phyloP scores from a whole-genome alignment of 2,329 filamentous ascomycete genomes.

The Alternaria gansuensis region DNA sequence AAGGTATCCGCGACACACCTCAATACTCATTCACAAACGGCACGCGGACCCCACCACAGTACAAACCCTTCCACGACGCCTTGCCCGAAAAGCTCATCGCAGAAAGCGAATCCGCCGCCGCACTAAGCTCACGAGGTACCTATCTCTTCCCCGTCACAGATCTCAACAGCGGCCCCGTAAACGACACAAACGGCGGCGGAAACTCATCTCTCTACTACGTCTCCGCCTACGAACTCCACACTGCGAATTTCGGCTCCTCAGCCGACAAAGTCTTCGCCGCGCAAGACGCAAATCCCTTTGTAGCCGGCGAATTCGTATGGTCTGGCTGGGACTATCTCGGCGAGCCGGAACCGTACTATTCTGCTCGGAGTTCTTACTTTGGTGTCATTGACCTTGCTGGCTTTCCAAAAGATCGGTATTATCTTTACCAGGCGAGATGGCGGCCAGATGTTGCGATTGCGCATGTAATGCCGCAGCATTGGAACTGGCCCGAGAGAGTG shows the following conservation, averaged over 20 bases:
- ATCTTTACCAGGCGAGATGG: constrained; percentile 65
- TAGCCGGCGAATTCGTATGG: constrained; percentile 64
- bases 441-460: constrained; percentile 58
- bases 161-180: constrained; percentile 50
- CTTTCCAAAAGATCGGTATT: constrained; percentile 66
- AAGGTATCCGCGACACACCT: constrained; percentile 50
- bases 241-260: constrained; percentile 56
- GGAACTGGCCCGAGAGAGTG: constrained; percentile 62
- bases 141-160: constrained; percentile 63
- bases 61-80: not conserved
- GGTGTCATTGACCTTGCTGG: constrained; percentile 67
- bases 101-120: constrained; percentile 44
- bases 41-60: constrained; percentile 47
- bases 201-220: constrained; percentile 52
- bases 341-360: constrained; percentile 61
- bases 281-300: constrained; percentile 51
- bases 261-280: constrained; percentile 62
- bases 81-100: constrained; percentile 56
- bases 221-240: constrained; percentile 62
- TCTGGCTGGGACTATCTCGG: constrained; percentile 62
- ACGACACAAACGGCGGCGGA: constrained; percentile 45
- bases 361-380: constrained; percentile 62
- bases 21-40: constrained; percentile 43
- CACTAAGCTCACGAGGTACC: constrained; percentile 60
- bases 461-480: constrained; percentile 63